Evolutionary conservation across 805 yeast genomes (phyloP).

Genomic region (Kuraishia borneana): DNA sequence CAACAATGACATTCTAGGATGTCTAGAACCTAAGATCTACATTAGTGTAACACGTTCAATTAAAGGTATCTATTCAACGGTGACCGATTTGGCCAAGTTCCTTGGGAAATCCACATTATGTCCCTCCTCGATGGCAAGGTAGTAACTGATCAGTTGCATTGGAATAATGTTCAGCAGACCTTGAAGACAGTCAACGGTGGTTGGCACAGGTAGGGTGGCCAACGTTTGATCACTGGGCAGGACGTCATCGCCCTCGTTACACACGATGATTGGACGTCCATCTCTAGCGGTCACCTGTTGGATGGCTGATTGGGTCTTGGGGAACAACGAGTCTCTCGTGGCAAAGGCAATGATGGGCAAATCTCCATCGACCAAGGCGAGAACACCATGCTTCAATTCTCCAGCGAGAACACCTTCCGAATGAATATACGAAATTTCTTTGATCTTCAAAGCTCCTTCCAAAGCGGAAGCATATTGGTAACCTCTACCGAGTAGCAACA

Average conservation of each 20-base stretch:
- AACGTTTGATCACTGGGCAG: constrained; percentile 43
- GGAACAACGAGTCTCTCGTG: constrained; percentile 91
- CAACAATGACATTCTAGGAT: not conserved
- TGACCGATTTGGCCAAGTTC: constrained; percentile 95
- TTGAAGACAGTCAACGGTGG: constrained; percentile 94
- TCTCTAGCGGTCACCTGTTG: constrained; percentile 96
- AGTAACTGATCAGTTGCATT: constrained; percentile 89
- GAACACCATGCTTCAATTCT: constrained; percentile 96
- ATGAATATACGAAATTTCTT: constrained; percentile 97
- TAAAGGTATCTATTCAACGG: constrained; percentile 58
- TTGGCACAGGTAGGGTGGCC: constrained; percentile 82
- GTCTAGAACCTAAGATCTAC: not conserved
- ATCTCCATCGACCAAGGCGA: constrained; percentile 90
- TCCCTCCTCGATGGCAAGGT: constrained; percentile 92
- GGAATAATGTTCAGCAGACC: constrained; percentile 93
- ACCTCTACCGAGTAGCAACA: constrained; percentile 92
- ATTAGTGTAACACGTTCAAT: not conserved
- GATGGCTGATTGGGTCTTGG: constrained; percentile 90
- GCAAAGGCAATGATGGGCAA: constrained; percentile 94
- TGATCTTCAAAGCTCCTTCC: constrained; percentile 97
- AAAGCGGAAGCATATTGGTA: constrained; percentile 94
- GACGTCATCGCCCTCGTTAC: constrained; percentile 70
- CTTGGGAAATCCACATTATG: constrained; percentile 98
- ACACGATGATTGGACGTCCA: constrained; percentile 90
- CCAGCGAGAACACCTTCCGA: constrained; percentile 99